Evolutionary conservation across 495 filamentous ascomycete genomes (phyloP), one percentile per base, ranked within the genome.

Genomic region (Penicillium turbatum): DNA sequence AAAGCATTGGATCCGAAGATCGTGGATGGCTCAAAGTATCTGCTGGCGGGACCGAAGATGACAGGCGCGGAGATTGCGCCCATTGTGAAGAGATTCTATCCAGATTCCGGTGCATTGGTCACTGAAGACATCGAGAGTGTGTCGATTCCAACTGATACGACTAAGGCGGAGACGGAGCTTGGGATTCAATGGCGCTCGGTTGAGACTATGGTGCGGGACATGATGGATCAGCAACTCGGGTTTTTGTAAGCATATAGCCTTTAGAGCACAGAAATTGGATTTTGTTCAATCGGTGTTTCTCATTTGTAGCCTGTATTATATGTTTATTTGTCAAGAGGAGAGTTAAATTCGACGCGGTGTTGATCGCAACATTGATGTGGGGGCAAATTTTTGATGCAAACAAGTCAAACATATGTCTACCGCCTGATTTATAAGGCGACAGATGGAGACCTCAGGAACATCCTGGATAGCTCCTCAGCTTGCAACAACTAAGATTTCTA

Each of bases 121-220:
- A 47, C 60, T 6, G 51, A 54, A 13, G 61, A 69, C 45, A 41
- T 53, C 3, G n/a, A 40, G 3, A 49, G 47, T 3, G 38, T 38
- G 29, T 75, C 73, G 48, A 77, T 72, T 1, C 76, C 82, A 19
- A 79, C 68, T 0, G 79, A 80, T 4, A 78, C 75, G 35, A 85
- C 82, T 7, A 88, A 71, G n/a, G 82, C 82, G 4, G 62, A 73
- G 54, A 59, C 35, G 17, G 67, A 68, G 3, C 51, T 74, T 42
- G 70, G 68, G 17, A 66, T 76, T 26, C 34, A 66, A 46, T 73
- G 67, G 65, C 60, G 61, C 9, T 50, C 57, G 15, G 49, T 63
- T 31, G 64, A 73, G 37, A 51, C 65, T 44, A 72, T 69, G 21
- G 45, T 74, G 1, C 40, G 48, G 30, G 64, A 71, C n/a, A 49